Conservation (phyloP, 2,329 filamentous ascomycete species). For the Mariannaea sp. region DNA sequence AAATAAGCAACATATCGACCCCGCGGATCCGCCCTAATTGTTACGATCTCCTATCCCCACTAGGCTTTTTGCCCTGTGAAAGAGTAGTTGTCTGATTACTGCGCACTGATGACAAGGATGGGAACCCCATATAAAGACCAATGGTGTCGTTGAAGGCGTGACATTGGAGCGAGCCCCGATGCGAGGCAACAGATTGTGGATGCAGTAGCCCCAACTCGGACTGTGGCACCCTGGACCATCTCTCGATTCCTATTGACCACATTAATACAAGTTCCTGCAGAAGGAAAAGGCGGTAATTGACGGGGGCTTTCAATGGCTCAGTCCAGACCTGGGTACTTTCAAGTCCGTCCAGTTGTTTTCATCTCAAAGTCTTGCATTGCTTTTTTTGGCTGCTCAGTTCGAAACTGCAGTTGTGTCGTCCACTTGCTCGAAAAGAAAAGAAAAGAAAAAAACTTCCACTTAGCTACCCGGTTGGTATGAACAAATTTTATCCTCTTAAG, state of each 20-base stretch:
- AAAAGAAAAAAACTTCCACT: slow-evolving; percentile 2
- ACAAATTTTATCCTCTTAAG: background rate
- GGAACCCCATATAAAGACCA: slow-evolving; percentile 4
- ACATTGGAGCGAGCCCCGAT: background rate
- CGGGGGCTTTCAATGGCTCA: background rate
- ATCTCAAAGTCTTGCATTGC: slow-evolving; percentile 12
- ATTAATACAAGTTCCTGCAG: slow-evolving; percentile 3
- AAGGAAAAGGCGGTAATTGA: slow-evolving; percentile 7
- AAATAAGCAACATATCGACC: slow-evolving; percentile 15
- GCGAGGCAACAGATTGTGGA: slow-evolving; percentile 1
- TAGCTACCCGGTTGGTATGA: background rate
- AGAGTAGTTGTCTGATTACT: background rate
- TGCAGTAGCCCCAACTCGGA: slow-evolving; percentile 5
- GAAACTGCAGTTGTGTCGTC: slow-evolving; percentile 8
- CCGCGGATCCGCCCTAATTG: slow-evolving; percentile 3
- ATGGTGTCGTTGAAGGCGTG: background rate
- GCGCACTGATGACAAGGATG: background rate
- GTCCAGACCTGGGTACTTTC: background rate
- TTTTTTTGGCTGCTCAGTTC: slow-evolving; percentile 22
- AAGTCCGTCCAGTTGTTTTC: background rate
- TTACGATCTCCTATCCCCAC: slow-evolving; percentile 8
- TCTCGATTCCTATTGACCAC: slow-evolving; percentile 3
- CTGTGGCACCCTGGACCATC: slow-evolving; percentile 7
- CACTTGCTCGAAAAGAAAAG: too few relatives aligned
- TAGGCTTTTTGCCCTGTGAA: background rate